Percentiles rank a stretch among this genome's conserved stretches.
These are phyloP conservation scores for Stephanodiscus triporus DNA, from an alignment of 108 stramenopile genomes.

Conservation along the genomic window DNA sequence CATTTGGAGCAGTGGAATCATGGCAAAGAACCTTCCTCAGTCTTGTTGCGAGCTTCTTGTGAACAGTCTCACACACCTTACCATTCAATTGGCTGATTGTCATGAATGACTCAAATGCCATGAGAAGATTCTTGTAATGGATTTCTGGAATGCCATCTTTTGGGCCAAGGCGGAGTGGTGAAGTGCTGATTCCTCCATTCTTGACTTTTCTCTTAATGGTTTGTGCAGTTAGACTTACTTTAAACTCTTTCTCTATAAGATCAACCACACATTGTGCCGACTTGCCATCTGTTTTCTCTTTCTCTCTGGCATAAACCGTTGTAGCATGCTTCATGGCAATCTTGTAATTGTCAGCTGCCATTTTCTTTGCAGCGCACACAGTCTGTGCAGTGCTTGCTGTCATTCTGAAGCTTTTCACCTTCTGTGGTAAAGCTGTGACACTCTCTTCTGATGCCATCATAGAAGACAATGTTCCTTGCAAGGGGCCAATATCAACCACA, in stretches of 20 bases:
- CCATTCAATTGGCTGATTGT: slow-evolving; percentile 8
- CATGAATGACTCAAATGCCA: neutral
- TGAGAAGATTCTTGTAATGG: neutral
- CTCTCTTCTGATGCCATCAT: neutral
- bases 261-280: neutral
- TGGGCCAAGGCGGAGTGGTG: neutral
- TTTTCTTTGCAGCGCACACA: neutral
- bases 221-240: neutral
- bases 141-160: neutral
- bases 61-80: neutral
- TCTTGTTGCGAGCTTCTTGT: neutral
- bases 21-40: no score
- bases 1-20: no score
- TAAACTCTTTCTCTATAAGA: neutral
- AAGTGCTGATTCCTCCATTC: neutral
- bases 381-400: neutral
- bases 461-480: neutral
- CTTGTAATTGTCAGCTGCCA: neutral
- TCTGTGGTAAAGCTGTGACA: neutral
- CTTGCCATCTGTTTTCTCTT: neutral
- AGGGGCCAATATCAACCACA: no score
- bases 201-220: neutral
- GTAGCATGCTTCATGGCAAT: neutral
- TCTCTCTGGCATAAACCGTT: neutral
- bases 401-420: neutral